Base-by-base conservation (phyloP, 2,329 filamentous ascomycete genomes). In the Colletotrichum orbiculare region DNA sequence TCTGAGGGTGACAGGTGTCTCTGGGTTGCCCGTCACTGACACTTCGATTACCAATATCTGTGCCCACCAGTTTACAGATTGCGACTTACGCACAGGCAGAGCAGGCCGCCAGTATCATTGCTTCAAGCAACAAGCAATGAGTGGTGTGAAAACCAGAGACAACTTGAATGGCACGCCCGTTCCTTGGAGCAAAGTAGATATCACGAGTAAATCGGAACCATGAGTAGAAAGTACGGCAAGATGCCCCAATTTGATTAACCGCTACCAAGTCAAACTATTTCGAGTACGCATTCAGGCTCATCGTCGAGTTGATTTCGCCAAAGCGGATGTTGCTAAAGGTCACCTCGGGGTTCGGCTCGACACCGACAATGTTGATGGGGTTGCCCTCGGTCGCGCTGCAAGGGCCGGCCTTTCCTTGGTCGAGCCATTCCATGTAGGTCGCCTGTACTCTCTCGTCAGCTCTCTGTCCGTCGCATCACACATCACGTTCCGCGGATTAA, bases 101-200 rank as follows among this genome's bases (percentile, higher is more conserved):
- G 74, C 88, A 88, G 74, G 86, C 86, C 1, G 84, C 85, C 2
- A 86, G 86, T 71, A 82, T 82, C 10, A 88, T 88, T 13, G 15
- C 8, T 2, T 45, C 52, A 13, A 39, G 33, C 0, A 15, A 48
- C 46, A 43, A 8, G 11, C 43, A 37, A 8, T 7, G 13, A 1
- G 11, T 13, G 17, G 48, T 60, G 72, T 42, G 69, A 46, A 41
- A 13, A 5, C 3, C 38, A 10, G 3, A 9, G 38, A 41, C 9
- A 41, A 4, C 9, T 41, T 8, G 38, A 4, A 10, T 74, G 75
- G 6, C 69, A 66, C 5, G 66, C 75, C 3, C 72, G 63, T 17
- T 67, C 69, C 12, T 60, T 86, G 17, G 4, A 25, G 25, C 25
- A 25, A 25, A 25, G 25, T 25, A 25, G 3, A 4, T 25, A 25